Evolutionary conservation across 805 yeast species (phyloP).

Genomic region (Saccharomycopsis guyanensis): DNA sequence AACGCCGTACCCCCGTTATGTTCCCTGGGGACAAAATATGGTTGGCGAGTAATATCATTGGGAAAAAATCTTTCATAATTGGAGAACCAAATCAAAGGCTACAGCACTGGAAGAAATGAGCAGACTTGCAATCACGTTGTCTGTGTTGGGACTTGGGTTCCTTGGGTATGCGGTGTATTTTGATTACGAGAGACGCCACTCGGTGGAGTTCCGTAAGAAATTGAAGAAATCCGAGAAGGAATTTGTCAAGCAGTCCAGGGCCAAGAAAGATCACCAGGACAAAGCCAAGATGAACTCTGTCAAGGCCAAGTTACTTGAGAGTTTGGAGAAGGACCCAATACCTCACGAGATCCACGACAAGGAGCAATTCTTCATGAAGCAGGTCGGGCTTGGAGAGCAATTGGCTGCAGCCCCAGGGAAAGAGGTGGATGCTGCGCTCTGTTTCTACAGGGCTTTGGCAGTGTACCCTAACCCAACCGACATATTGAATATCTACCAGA

Average conservation of each 20-base stretch:
- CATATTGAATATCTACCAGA: conserved; percentile 81
- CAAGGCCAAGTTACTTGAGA: conserved; percentile 52
- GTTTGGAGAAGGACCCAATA: conserved; percentile 64
- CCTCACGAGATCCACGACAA: conserved; percentile 63
- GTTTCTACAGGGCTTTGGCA: conserved; percentile 87
- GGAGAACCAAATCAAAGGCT: background rate
- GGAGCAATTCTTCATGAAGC: conserved; percentile 74
- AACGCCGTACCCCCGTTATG: no score
- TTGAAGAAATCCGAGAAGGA: conserved; percentile 57
- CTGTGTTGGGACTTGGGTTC: conserved; percentile 45
- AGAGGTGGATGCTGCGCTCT: conserved; percentile 77
- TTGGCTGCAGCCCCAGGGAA: conserved; percentile 56
- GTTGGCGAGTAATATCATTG: background rate
- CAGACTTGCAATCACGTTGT: conserved; percentile 24
- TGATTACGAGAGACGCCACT: conserved; percentile 84
- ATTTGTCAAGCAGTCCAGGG: conserved; percentile 50
- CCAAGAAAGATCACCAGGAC: conserved; percentile 48
- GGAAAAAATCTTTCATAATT: background rate
- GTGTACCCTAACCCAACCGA: conserved; percentile 95
- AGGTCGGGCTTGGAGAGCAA: conserved; percentile 82
- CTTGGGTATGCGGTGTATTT: conserved; percentile 80
- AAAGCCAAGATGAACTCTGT: conserved; percentile 54
- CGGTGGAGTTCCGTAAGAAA: conserved; percentile 70
- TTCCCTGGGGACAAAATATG: no score
- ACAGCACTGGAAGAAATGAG: conserved; percentile 18